Conservation (phyloP, 1,284 basidiomycete species). For the Leccinum huronense region DNA sequence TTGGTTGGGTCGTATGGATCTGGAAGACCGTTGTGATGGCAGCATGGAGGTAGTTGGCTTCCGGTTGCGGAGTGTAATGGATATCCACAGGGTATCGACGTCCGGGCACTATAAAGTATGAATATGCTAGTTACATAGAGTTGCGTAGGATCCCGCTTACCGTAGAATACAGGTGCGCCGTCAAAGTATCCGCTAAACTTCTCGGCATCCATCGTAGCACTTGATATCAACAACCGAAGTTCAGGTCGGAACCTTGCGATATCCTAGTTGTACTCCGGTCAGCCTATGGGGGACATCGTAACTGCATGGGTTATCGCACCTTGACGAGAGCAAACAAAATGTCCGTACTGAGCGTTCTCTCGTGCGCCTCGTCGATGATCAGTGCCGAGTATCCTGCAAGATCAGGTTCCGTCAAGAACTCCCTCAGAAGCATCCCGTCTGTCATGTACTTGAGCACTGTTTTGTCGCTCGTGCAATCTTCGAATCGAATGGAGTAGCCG, state of each 20-base stretch:
- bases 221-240: slow-evolving; percentile 86
- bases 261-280: slow-evolving; percentile 55
- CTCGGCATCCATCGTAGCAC: slow-evolving; percentile 95
- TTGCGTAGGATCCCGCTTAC: slow-evolving; percentile 42
- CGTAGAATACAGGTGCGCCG: slow-evolving; percentile 89
- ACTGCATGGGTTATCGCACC: slow-evolving; percentile 52
- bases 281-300: slow-evolving; percentile 13
- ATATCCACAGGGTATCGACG: slow-evolving; percentile 98
- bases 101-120: slow-evolving; percentile 73
- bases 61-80: slow-evolving; percentile 96
- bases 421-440: slow-evolving; percentile 95
- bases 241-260: slow-evolving; percentile 97
- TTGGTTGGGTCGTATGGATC: slow-evolving; percentile 97
- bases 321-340: slow-evolving; percentile 96
- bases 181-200: slow-evolving; percentile 98
- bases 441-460: slow-evolving; percentile 99
- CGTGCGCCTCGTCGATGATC: slow-evolving; percentile 97
- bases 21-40: slow-evolving; percentile 99
- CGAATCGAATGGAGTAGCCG: slow-evolving; percentile 98
- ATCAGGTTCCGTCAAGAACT: slow-evolving; percentile 95
- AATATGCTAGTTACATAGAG: neutral
- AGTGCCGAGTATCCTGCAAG: slow-evolving; percentile 88
- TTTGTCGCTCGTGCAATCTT: slow-evolving; percentile 98
- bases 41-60: slow-evolving; percentile 98
- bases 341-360: slow-evolving; percentile 93